Base-by-base conservation (phyloP, 2,329 filamentous ascomycete species). In the Botryotinia calthae region DNA sequence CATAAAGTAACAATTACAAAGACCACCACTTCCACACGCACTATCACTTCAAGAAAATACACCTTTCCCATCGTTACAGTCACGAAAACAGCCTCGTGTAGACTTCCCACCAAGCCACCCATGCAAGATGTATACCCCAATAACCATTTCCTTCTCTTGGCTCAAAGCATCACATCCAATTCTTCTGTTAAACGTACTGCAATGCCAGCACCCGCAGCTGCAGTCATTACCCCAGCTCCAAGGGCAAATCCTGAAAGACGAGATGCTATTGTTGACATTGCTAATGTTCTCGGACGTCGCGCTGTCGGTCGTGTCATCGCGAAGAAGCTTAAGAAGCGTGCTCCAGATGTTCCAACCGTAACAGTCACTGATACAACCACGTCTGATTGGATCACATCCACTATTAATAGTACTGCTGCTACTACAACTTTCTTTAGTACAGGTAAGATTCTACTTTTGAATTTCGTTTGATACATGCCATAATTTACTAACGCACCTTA, bases 311-410 rank as follows among this genome's bases (percentile, higher is more conserved):
- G 63, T 40, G 40, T 59, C 14, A 42, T 72, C 7, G 65, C 58
- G 31, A 68, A 72, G 54, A 54, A 66, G n/a, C 63, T 72, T 20
- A 72, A 68, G 18, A 72, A 72, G 54, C 62, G 70, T 59, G 70
- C 70, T 61, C 62, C 70, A 59, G 70, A 72, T 68, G 16, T 48
- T 37, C 70, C 70, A 61, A 72, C 70, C 25, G 9, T 68, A 22
- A 72, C 70, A 22, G 59, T 72, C 2, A 72, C 63, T 5, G 70
- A 72, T 40, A 72, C 62, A 28, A 68, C 9, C 6, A 67, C 51
- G 56, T 59, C 63, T 37, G 70, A 72, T 58, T 72, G 70, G 70
- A 51, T 59, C 40, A 72, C 63, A 28, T 67, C 70, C 28, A 72
- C 70, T n/a, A 16, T 68, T 20, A 72, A 40, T 8, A 68, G 28